phyloP scores from a whole-genome alignment of 495 filamentous ascomycete species.

The Parathielavia hyrcaniae region DNA sequence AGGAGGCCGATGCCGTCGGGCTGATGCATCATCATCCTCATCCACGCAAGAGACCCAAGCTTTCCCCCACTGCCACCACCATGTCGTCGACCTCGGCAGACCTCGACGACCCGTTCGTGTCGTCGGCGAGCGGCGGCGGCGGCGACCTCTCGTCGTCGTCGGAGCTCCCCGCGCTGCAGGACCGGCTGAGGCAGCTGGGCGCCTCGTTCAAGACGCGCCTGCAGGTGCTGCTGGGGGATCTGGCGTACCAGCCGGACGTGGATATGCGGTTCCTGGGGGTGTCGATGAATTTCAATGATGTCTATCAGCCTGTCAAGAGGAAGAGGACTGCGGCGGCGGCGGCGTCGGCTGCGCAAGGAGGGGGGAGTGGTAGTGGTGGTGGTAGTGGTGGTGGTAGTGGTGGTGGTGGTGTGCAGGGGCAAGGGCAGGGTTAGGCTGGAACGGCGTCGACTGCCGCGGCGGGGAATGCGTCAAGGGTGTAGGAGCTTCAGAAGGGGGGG shows the following conservation, averaged over 20 bases:
- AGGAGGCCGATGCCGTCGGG: conserved; percentile 63
- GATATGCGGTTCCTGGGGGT: conserved; percentile 94
- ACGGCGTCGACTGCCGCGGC: too few relatives aligned
- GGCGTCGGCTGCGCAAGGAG: conserved; percentile 9
- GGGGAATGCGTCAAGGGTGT: conserved; percentile 10
- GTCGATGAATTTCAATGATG: conserved; percentile 98
- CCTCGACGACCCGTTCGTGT: conserved; percentile 20
- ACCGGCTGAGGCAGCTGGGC: conserved; percentile 62
- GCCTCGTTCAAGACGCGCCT: conserved; percentile 67
- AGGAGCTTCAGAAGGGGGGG: background rate
- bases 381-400: background rate
- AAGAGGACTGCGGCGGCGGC: conserved; percentile 33
- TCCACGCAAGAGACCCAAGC: conserved; percentile 6
- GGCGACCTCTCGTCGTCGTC: conserved; percentile 35
- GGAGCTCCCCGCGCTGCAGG: conserved; percentile 68
- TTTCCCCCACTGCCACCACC: conserved; percentile 27
- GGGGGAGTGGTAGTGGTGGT: background rate
- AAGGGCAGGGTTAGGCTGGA: background rate
- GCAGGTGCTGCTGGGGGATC: conserved; percentile 76
- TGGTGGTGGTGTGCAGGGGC: background rate
- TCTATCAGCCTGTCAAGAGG: conserved; percentile 69
- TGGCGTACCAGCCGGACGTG: conserved; percentile 87
- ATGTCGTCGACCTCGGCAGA: background rate
- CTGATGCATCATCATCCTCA: conserved; percentile 5
- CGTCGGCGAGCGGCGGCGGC: conserved; percentile 29